These are phyloP conservation scores for Sextonia rubra DNA, from an alignment of 164 flowering plant species.

Conservation along the genomic window DNA sequence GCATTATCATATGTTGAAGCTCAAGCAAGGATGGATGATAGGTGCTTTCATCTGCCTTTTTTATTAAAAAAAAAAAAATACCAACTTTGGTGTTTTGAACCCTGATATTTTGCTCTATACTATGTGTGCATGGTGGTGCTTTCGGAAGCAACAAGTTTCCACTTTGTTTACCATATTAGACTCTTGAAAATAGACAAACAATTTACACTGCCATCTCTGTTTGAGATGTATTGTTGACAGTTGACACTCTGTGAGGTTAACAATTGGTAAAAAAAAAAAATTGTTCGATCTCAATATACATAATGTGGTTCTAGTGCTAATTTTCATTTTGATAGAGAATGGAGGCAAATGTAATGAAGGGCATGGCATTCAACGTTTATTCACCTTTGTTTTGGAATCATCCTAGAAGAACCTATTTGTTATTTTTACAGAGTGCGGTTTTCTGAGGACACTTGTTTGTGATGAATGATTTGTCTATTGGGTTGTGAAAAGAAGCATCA, in stretches of 20 bases:
- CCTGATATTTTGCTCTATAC: constrained; percentile 4
- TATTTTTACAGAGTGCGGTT: too few species aligned
- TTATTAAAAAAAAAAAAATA: neutral
- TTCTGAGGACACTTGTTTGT: too few species aligned
- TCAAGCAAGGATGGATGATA: constrained; percentile 99
- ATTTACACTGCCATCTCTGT: neutral
- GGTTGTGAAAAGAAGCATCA: too few species aligned
- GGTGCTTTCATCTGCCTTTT: constrained; percentile 33
- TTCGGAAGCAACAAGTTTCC: neutral
- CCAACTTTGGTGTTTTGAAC: too few species aligned
- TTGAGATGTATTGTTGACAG: neutral
- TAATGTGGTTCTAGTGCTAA: too few species aligned
- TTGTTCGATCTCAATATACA: neutral
- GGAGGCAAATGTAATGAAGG: too few species aligned
- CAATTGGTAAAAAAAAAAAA: neutral
- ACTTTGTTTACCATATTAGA: neutral
- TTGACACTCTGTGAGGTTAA: neutral
- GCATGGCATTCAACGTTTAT: too few species aligned
- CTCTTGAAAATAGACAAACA: neutral
- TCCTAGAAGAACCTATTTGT: too few species aligned
- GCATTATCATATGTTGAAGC: constrained; percentile 98
- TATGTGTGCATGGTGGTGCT: neutral
- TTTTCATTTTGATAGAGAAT: too few species aligned
- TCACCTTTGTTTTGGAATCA: too few species aligned
- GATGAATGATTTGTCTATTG: too few species aligned